Base-by-base conservation (phyloP, 2,329 filamentous ascomycete species). In the Talaromyces verruculosus region DNA sequence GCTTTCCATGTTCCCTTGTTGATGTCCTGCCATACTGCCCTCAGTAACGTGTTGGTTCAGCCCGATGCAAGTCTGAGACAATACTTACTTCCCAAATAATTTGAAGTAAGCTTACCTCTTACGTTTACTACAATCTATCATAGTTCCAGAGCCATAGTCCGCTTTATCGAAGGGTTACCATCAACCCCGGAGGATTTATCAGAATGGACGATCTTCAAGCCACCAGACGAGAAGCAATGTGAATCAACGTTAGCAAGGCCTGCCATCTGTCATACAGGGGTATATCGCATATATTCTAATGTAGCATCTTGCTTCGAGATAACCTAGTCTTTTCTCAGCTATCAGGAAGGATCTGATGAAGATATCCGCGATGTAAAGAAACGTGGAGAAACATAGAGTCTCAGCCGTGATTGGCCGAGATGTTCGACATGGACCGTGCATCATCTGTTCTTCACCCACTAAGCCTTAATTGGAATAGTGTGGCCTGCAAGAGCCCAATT, bases 401-500 rank as follows among this genome's bases (percentile, higher is more conserved):
- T 35, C 58, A 19, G n/a, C 17, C 11, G 5, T 63, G 59, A 65
- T 65, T 65, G 64, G 64, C 51, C 15, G 22, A 19, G 22, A 17
- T 30, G 33, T 65, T 65, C 19, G 13, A 65, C 19, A 19, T 63
- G 64, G 64, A 13, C 33, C 64, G 70, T 63, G 28, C 67, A 57
- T 62, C 0, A 22, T 30, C 28, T 35, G 22, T 13, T 47, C 25
- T 19, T 3, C 4, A 11, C 1, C 10, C 41, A 10, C 75, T 77
- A 78, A 41, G 19, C 72, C 68, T 0, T 0, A 53, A 69, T 0
- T 0, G 65, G 71, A 19, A 68, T 72, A 71, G 72, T 57, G 64
- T 2, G 0, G 13, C 61, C 69, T 73, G 69, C 70, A 69, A 68
- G 61, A 28, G 39, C 65, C 41, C 63, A 64, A 69, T 76, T 75